Conservation (phyloP, 2,329 filamentous ascomycete species). For the Drechslera avenae region DNA sequence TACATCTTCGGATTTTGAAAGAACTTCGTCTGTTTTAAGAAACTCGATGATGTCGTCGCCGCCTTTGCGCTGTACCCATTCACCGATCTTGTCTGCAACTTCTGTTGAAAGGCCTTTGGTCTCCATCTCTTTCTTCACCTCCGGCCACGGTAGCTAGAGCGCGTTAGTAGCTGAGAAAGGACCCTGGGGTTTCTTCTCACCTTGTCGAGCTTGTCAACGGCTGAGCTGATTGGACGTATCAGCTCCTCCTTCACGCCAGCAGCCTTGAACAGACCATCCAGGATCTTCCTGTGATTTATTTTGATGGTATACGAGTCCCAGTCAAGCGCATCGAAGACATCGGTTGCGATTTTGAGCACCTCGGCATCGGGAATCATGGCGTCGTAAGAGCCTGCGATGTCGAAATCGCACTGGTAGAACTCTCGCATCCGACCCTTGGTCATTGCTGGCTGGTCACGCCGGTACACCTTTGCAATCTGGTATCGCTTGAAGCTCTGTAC, state of each 20-base stretch:
- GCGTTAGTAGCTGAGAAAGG: constrained; percentile 16
- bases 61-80: constrained; percentile 80
- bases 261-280: constrained; percentile 90
- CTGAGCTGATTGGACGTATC: constrained; percentile 86
- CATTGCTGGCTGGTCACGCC: constrained; percentile 76
- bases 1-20: constrained; percentile 65
- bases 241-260: constrained; percentile 87
- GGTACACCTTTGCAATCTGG: constrained; percentile 92
- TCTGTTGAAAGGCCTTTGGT: constrained; percentile 80
- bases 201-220: constrained; percentile 96
- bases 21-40: constrained; percentile 30
- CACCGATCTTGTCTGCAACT: constrained; percentile 85
- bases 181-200: constrained; percentile 39
- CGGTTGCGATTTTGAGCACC: constrained; percentile 79
- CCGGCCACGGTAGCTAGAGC: constrained; percentile 70
- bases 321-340: constrained; percentile 81
- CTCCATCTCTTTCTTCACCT: constrained; percentile 92
- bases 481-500: constrained; percentile 89
- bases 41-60: constrained; percentile 69
- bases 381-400: constrained; percentile 84
- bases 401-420: constrained; percentile 97
- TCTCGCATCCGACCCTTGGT: constrained; percentile 92
- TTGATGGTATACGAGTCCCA: constrained; percentile 85
- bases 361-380: constrained; percentile 92
- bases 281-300: constrained; percentile 91